Percentiles rank a stretch among this genome's conserved stretches.
Conservation (phyloP, 2,329 filamentous ascomycete genomes). For the Xylariomycetidae sp. region DNA sequence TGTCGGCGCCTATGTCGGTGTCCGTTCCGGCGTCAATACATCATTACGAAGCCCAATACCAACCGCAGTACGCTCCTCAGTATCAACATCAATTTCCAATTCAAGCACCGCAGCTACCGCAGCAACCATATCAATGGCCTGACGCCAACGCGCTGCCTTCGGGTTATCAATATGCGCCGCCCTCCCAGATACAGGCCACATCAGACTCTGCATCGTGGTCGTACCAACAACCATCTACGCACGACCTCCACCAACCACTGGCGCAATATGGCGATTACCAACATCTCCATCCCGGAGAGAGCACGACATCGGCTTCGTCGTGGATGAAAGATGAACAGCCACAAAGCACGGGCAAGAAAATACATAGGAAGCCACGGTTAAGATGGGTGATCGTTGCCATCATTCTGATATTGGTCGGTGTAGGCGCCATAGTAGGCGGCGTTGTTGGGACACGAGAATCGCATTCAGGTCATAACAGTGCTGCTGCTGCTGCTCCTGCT, state of each 20-base stretch:
- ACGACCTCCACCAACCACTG: no score
- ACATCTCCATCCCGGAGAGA: constrained; percentile 7
- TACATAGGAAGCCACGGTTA: constrained; percentile 10
- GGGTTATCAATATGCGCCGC: constrained; percentile 6
- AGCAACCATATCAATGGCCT: not conserved
- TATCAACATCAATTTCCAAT: not conserved
- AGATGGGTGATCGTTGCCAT: constrained; percentile 10
- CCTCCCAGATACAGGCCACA: no score
- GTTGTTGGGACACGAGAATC: constrained; percentile 10
- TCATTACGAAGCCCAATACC: constrained; percentile 2
- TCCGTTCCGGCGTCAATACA: not conserved
- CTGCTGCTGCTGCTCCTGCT: not conserved
- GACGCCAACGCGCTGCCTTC: constrained; percentile 1
- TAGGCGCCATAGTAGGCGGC: constrained; percentile 14
- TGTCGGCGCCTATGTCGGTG: constrained; percentile 1
- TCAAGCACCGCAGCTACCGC: not conserved
- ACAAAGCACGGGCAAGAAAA: not conserved
- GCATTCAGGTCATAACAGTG: constrained; percentile 1
- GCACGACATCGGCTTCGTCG: constrained; percentile 4
- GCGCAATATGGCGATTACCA: no score
- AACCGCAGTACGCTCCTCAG: not conserved
- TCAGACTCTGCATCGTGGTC: no score
- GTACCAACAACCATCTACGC: no score
- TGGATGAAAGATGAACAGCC: constrained; percentile 7
- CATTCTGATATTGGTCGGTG: constrained; percentile 7